Percentiles rank a stretch among this genome's conserved stretches.
Conservation (phyloP, 1,284 basidiomycete genomes). For the Fistulina hepatica region DNA sequence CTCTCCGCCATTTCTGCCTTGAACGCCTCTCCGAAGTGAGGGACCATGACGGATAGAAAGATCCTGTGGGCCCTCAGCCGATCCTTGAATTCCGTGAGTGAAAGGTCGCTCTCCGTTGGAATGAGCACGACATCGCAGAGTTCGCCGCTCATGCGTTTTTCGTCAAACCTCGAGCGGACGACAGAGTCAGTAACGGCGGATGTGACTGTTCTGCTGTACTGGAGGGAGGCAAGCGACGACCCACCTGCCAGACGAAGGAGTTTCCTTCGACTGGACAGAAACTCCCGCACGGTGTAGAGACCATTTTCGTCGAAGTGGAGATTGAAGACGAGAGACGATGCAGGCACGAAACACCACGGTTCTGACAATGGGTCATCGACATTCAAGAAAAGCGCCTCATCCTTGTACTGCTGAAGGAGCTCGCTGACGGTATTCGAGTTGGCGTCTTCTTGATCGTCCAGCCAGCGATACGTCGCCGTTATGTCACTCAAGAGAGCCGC, state of each 20-base stretch:
- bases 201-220: slow-evolving; percentile 13
- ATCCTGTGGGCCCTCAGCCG: slow-evolving; percentile 23
- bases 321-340: slow-evolving; percentile 26
- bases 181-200: slow-evolving; percentile 1
- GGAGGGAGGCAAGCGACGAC: slow-evolving; percentile 9
- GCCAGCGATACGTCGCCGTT: slow-evolving; percentile 28
- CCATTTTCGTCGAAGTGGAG: slow-evolving; percentile 18
- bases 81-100: slow-evolving; percentile 10
- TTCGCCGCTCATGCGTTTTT: slow-evolving; percentile 19
- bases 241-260: slow-evolving; percentile 24
- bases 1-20: slow-evolving; percentile 7
- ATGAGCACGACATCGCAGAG: slow-evolving; percentile 25
- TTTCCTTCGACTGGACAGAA: slow-evolving; percentile 22
- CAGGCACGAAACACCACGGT: slow-evolving; percentile 25
- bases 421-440: slow-evolving; percentile 10
- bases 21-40: slow-evolving; percentile 8
- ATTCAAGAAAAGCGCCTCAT: slow-evolving; percentile 28
- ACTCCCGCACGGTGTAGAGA: slow-evolving; percentile 20
- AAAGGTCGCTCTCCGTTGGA: slow-evolving; percentile 5
- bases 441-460: slow-evolving; percentile 20
- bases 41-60: slow-evolving; percentile 22
- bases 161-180: slow-evolving; percentile 19
- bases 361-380: slow-evolving; percentile 22
- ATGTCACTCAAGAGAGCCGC: slow-evolving; percentile 23
- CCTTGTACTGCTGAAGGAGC: slow-evolving; percentile 12